Base-by-base conservation (phyloP, 2,329 filamentous ascomycete genomes). In the Tolypocladium album region DNA sequence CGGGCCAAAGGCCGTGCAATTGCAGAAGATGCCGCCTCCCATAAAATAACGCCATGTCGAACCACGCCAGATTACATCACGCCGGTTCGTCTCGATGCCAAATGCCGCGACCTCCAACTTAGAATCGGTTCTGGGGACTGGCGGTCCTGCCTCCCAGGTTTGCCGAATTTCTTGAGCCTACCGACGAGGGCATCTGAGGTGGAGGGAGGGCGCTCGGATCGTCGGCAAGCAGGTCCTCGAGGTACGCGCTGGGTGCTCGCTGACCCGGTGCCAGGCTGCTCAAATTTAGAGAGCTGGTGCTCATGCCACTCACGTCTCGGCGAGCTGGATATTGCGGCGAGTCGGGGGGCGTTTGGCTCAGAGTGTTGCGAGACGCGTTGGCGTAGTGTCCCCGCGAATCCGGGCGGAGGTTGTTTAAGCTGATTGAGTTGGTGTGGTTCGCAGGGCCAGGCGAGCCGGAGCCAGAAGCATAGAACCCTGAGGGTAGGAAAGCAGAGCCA, bases 161-260 rank as follows among this genome's bases (percentile, higher is more conserved):
- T 24, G 13, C 24, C 55, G 59, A 53, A 31, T 38, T 43, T 27
- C 55, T 55, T 5, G 61, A 60, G 15, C 61, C 65, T 4, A 58
- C 53, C 11, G 55, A 62, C 8, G 65, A 69, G 8, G 72, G 71
- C 72, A 75, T 75, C 4, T 74, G 66, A 52, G 68, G 69, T 17
- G 80, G 77, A 13, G 81, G 81, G 59, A 83, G 76, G 64, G 75
- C 72, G 43, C 76, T 76, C 7, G 80, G 78, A 68, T 92, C 87
- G 64, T 89, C 89, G 68, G 92, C 90, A 62, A 97, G 88, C 57
- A 97, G 75, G 71, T 97, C 92, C 61, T 97, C 92, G 45, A 97
- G 79, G 71, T 92, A 96, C 22, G 91, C 90, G 71, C 90, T 96
- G 0, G 93, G 93, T 20, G 92, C 88, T 60, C 92, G 81, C 60